Evolutionary conservation across 225 moss, liverwort and hornwort genomes (phyloP).

Genomic region (Sphagnum contortum): DNA sequence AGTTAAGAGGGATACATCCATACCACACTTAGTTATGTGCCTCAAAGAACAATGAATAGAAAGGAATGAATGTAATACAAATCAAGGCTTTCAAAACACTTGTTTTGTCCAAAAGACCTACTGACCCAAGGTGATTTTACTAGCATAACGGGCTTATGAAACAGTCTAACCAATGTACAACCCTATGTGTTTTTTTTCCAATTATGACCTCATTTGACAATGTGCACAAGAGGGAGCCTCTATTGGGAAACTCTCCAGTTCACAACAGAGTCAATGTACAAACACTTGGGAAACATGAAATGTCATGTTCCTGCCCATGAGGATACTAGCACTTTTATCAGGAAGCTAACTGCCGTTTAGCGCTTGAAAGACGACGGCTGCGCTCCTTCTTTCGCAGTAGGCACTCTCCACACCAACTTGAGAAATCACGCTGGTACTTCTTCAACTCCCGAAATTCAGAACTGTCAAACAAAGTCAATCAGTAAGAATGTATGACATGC

Average conservation of each 20-base stretch:
- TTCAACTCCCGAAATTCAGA: conserved; percentile 98
- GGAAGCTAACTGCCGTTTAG: conserved; percentile 80
- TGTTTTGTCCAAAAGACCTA: too few species aligned
- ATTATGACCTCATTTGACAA: too few species aligned
- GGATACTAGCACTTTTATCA: conserved; percentile 18
- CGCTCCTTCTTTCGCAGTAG: conserved; percentile 69
- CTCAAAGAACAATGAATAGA: too few species aligned
- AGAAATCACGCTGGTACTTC: conserved; percentile 98
- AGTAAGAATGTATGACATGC: background rate
- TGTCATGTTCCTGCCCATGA: conserved; percentile 1
- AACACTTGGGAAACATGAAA: conserved; percentile 12
- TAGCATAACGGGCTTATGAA: too few species aligned
- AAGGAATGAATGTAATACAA: too few species aligned
- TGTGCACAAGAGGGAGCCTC: background rate
- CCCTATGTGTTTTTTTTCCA: too few species aligned
- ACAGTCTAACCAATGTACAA: too few species aligned
- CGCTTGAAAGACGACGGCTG: conserved; percentile 73
- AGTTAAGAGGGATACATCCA: too few species aligned
- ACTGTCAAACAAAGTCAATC: conserved; percentile 28
- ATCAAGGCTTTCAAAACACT: too few species aligned
- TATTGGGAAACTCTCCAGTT: conserved; percentile 22
- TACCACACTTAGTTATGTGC: too few species aligned
- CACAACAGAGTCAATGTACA: conserved; percentile 42
- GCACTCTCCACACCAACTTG: conserved; percentile 99
- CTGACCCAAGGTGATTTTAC: too few species aligned